These are phyloP conservation scores for Metschnikowia henanensis DNA, from an alignment of 805 yeast species.

Conservation along the genomic window DNA sequence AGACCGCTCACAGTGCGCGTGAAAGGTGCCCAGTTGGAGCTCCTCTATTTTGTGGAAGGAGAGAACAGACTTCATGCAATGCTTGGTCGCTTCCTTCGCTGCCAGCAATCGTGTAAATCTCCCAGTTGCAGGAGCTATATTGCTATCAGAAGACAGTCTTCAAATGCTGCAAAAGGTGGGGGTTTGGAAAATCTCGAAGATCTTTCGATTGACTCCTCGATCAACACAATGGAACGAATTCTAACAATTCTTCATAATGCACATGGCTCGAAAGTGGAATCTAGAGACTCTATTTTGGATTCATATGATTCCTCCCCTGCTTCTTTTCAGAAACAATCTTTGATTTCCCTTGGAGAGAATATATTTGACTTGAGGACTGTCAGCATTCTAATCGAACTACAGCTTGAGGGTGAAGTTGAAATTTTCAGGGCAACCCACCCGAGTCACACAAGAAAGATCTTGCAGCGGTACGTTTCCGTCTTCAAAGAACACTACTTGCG, in stretches of 20 bases:
- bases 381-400: conserved; percentile 8
- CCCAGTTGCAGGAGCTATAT: not conserved
- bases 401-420: conserved; percentile 4
- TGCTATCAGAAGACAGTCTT: not conserved
- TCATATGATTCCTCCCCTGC: not conserved
- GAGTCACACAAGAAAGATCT: conserved; percentile 6
- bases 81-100: not conserved
- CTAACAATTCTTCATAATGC: conserved; percentile 16
- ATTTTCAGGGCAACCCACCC: conserved; percentile 11
- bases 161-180: not conserved
- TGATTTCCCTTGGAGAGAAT: conserved; percentile 10
- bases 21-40: not conserved
- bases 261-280: conserved; percentile 8
- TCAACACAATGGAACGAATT: conserved; percentile 19
- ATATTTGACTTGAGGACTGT: conserved; percentile 11
- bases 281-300: conserved; percentile 5
- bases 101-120: not conserved
- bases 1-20: too few relatives aligned
- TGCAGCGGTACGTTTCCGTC: conserved; percentile 8
- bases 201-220: conserved; percentile 12
- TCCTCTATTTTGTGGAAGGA: not conserved
- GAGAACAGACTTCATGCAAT: not conserved
- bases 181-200: not conserved
- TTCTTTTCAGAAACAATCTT: not conserved
- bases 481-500: conserved; percentile 10